phyloP scores from a whole-genome alignment of 1,284 basidiomycete species.

The Ganoderma resinaceum region DNA sequence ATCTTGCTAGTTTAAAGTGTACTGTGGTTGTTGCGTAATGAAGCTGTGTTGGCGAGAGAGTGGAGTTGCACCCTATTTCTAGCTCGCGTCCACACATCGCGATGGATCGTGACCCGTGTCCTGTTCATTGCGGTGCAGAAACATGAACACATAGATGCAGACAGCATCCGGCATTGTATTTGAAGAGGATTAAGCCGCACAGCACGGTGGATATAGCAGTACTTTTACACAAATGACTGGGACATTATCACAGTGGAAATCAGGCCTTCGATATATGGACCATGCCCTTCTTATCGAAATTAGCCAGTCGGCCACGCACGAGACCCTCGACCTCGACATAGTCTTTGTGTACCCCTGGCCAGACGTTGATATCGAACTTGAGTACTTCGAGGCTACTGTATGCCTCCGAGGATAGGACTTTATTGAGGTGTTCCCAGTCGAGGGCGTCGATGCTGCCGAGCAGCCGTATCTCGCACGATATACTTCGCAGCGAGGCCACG shows the following conservation, averaged over 20 bases:
- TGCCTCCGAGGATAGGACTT: slow-evolving; percentile 24
- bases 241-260: not conserved
- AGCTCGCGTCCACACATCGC: not conserved
- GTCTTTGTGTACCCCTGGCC: slow-evolving; percentile 33
- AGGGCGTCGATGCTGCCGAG: slow-evolving; percentile 37
- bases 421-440: slow-evolving; percentile 35
- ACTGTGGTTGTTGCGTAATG: slow-evolving; percentile 34
- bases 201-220: not conserved
- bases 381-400: slow-evolving; percentile 30
- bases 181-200: not conserved
- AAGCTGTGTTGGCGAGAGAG: slow-evolving; percentile 22
- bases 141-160: not conserved
- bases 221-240: not conserved
- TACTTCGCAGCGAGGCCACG: slow-evolving; percentile 6
- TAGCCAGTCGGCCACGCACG: slow-evolving; percentile 29
- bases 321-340: slow-evolving; percentile 29
- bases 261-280: slow-evolving; percentile 26
- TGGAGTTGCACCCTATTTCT: not conserved
- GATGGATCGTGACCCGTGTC: not conserved
- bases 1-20: slow-evolving; percentile 33
- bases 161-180: not conserved
- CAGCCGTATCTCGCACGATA: slow-evolving; percentile 33
- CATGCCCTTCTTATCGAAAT: slow-evolving; percentile 33
- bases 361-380: slow-evolving; percentile 34
- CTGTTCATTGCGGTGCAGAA: not conserved